These are phyloP conservation scores for Colletotrichum sp. DNA, from an alignment of 2,329 filamentous ascomycete species.

Conservation along the genomic window DNA sequence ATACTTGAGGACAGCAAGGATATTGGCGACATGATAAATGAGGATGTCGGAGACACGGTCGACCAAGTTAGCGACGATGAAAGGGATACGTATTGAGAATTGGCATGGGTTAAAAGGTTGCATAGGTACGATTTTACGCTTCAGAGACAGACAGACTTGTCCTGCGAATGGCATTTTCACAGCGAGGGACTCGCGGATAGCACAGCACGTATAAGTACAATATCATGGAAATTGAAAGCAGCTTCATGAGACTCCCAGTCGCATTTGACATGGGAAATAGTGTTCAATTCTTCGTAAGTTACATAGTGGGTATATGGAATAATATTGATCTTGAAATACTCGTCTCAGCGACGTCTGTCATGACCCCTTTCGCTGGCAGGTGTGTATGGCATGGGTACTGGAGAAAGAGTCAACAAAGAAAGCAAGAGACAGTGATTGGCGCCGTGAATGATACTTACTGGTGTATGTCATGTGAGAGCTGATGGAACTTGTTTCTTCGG, in stretches of 20 bases:
- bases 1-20: constrained; percentile 71
- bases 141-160: background rate
- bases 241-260: background rate
- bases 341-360: background rate
- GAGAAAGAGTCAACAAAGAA: background rate
- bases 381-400: background rate
- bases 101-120: background rate
- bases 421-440: background rate
- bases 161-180: background rate
- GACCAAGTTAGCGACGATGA: constrained; percentile 16
- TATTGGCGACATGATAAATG: constrained; percentile 71
- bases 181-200: background rate
- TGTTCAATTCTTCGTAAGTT: background rate
- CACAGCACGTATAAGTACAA: background rate
- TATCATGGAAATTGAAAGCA: background rate
- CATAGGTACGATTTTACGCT: background rate
- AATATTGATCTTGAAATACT: background rate
- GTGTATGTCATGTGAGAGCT: background rate
- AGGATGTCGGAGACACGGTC: constrained; percentile 53
- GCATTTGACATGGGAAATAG: background rate
- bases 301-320: background rate
- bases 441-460: background rate
- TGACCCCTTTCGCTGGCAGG: background rate
- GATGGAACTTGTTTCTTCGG: background rate
- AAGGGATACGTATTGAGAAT: background rate